Conservation (phyloP, 176 grass and related monocot species). For the Oryza coarctata region DNA sequence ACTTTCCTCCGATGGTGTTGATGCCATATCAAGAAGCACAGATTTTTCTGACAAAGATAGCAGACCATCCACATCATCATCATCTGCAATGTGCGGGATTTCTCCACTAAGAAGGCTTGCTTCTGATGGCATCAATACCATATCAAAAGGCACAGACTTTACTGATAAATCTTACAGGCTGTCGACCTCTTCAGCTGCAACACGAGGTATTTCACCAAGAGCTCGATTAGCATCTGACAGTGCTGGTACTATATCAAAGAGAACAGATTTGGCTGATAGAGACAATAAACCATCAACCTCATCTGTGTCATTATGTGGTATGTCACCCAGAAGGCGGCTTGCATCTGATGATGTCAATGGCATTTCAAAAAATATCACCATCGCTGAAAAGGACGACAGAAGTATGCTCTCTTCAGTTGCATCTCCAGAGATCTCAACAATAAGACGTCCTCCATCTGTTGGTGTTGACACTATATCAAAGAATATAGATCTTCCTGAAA, state of each 20-base stretch:
- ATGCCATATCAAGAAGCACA: conserved; percentile 28
- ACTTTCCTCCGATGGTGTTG: conserved; percentile 47
- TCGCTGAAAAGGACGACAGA: conserved; percentile 39
- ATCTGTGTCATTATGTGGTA: conserved; percentile 31
- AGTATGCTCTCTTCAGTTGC: conserved; percentile 26
- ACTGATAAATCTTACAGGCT: conserved; percentile 24
- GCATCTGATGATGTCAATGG: conserved; percentile 37
- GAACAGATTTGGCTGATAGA: conserved; percentile 34
- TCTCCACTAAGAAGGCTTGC: conserved; percentile 51
- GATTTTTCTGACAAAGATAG: conserved; percentile 46
- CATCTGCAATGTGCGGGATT: conserved; percentile 32
- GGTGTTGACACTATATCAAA: conserved; percentile 35
- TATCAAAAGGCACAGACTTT: conserved; percentile 41
- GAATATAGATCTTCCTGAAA: conserved; percentile 30
- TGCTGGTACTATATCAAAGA: conserved; percentile 34
- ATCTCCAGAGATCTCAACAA: conserved; percentile 32
- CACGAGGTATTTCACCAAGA: conserved; percentile 33
- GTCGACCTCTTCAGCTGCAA: conserved; percentile 33
- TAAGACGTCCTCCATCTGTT: conserved; percentile 37
- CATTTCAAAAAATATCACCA: conserved; percentile 39
- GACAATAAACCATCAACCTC: conserved; percentile 47
- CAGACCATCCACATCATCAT: conserved; percentile 42
- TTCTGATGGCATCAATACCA: conserved; percentile 40
- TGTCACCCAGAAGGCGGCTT: conserved; percentile 46
- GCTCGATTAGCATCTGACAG: conserved; percentile 25